phyloP scores from a whole-genome alignment of 2,329 filamentous ascomycete genomes.

The Phoma sp. region DNA sequence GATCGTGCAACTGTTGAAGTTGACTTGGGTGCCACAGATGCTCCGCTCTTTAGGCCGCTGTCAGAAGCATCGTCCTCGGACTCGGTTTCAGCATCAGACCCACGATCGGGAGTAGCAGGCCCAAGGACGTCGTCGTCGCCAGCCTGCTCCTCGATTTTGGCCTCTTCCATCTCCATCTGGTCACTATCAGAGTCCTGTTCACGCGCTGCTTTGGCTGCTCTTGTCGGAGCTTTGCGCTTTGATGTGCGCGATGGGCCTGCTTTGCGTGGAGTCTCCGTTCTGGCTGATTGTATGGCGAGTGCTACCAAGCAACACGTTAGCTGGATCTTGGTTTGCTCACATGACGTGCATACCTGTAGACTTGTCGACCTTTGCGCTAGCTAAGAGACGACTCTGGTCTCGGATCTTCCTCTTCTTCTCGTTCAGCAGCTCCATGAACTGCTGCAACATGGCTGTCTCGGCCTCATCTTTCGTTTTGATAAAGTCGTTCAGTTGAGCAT shows the following conservation, averaged over 20 bases:
- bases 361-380: constrained; percentile 57
- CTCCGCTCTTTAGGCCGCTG: constrained; percentile 15
- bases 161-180: constrained; percentile 42
- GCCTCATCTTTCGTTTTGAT: constrained; percentile 69
- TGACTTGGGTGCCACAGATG: constrained; percentile 27
- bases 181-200: constrained; percentile 39
- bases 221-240: constrained; percentile 44
- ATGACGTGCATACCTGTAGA: constrained; percentile 30
- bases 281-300: constrained; percentile 34
- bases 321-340: background rate
- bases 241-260: constrained; percentile 42
- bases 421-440: constrained; percentile 74
- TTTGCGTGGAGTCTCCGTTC: constrained; percentile 37
- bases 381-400: constrained; percentile 71
- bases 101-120: constrained; percentile 42
- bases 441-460: constrained; percentile 70
- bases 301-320: constrained; percentile 24
- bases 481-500: constrained; percentile 69
- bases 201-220: constrained; percentile 23
- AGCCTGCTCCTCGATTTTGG: constrained; percentile 35
- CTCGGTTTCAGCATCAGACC: constrained; percentile 46
- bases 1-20: constrained; percentile 26
- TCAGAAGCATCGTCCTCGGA: constrained; percentile 35
- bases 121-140: constrained; percentile 31
- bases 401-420: constrained; percentile 82